Evolutionary conservation across 2,329 filamentous ascomycete genomes (phyloP).

Genomic region (Ilyonectria mors-panacis): DNA sequence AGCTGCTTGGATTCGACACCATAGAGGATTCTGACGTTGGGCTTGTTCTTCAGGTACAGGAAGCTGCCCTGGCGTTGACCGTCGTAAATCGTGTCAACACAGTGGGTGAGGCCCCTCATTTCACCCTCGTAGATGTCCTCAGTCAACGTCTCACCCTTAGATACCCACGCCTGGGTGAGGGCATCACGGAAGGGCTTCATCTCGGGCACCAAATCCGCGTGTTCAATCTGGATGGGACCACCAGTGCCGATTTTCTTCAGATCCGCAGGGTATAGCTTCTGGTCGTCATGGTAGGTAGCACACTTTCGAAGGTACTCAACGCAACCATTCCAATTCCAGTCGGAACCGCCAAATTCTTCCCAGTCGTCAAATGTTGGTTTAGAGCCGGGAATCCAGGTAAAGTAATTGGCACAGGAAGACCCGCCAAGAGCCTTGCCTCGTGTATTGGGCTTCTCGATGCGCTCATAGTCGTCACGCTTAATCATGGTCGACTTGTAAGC

Average conservation of each 20-base stretch:
- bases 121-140: conserved; percentile 71
- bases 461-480: conserved; percentile 70
- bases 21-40: conserved; percentile 67
- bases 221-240: conserved; percentile 68
- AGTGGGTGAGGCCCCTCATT: conserved; percentile 68
- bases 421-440: conserved; percentile 73
- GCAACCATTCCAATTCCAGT: conserved; percentile 68
- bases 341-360: conserved; percentile 79
- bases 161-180: conserved; percentile 66
- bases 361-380: conserved; percentile 75
- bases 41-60: conserved; percentile 65
- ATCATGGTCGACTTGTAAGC: conserved; percentile 74
- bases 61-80: conserved; percentile 67
- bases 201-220: conserved; percentile 68
- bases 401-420: conserved; percentile 72
- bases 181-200: conserved; percentile 66
- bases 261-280: conserved; percentile 58
- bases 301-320: conserved; percentile 68
- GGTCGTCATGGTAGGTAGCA: conserved; percentile 70
- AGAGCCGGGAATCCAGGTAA: conserved; percentile 73
- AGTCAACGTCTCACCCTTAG: conserved; percentile 63
- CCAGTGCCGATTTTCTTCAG: conserved; percentile 65
- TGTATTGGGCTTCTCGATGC: conserved; percentile 76
- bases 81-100: conserved; percentile 70
- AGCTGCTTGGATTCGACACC: conserved; percentile 66